These are phyloP conservation scores for Neofusicoccum parvum DNA, from an alignment of 2,329 filamentous ascomycete genomes.

Conservation along the genomic window DNA sequence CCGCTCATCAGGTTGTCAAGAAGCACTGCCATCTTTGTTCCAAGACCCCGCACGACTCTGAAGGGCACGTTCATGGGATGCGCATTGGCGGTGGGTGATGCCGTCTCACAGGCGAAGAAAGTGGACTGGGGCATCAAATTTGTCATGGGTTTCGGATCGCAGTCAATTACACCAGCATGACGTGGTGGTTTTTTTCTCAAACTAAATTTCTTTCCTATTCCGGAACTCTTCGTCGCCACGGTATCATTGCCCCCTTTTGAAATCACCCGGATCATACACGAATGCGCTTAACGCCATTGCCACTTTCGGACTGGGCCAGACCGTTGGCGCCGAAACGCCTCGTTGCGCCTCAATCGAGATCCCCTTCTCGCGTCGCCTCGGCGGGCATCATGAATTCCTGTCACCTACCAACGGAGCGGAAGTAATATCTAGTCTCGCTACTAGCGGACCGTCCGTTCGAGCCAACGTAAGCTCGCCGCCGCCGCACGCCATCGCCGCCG, in stretches of 20 bases:
- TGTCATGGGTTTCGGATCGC: not conserved
- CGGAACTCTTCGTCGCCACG: not conserved
- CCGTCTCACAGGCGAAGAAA: not conserved
- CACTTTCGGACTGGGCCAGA: not conserved
- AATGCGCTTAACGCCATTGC: not conserved
- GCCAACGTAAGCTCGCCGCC: too few relatives aligned
- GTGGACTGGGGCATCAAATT: not conserved
- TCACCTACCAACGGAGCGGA: too few relatives aligned
- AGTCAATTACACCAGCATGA: not conserved
- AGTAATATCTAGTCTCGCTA: too few relatives aligned
- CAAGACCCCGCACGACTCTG: too few relatives aligned
- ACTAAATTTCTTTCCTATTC: not conserved
- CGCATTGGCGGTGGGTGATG: too few relatives aligned
- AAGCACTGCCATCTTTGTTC: not conserved
- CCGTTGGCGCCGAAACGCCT: not conserved
- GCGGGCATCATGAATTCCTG: too few relatives aligned
- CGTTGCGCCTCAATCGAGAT: not conserved
- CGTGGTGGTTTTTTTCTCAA: not conserved
- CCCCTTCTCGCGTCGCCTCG: not conserved
- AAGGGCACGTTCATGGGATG: too few relatives aligned
- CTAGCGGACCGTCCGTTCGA: too few relatives aligned
- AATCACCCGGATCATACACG: not conserved
- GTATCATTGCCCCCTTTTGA: not conserved
- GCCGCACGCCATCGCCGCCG: too few relatives aligned
- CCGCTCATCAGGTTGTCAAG: not conserved